Conservation (phyloP, 768 basidiomycete species). For the Lanmaoa pseudosensibilis region DNA sequence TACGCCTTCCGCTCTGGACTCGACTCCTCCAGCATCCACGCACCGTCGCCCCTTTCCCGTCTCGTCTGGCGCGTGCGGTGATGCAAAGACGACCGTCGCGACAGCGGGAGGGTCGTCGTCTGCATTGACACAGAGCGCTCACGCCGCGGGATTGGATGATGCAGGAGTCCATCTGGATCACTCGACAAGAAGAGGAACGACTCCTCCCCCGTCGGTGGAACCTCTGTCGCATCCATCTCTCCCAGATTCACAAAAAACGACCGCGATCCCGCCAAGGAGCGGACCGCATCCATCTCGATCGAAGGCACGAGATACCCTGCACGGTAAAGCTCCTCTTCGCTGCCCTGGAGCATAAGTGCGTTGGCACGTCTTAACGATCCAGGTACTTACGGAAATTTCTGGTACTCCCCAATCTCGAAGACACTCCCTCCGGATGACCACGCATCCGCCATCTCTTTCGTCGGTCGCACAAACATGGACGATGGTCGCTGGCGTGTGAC, state of each 20-base stretch:
- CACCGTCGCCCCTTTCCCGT: constrained; percentile 34
- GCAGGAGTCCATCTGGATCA: constrained; percentile 29
- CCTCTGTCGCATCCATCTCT: constrained; percentile 26
- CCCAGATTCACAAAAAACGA: constrained; percentile 46
- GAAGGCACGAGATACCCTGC: constrained; percentile 1
- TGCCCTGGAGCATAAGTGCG: background rate
- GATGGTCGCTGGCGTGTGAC: constrained; percentile 9
- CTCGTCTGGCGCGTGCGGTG: constrained; percentile 22
- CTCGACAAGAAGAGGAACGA: constrained; percentile 44
- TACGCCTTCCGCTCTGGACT: constrained; percentile 29
- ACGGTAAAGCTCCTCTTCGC: constrained; percentile 1
- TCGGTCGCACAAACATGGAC: constrained; percentile 16
- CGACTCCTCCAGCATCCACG: constrained; percentile 43
- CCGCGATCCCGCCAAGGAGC: constrained; percentile 41
- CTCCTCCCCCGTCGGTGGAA: constrained; percentile 37
- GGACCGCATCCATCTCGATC: constrained; percentile 40
- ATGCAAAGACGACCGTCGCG: constrained; percentile 31
- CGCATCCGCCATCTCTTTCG: constrained; percentile 8
- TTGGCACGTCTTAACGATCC: background rate
- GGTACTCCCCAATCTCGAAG: constrained; percentile 1
- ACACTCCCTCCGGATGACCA: constrained; percentile 4
- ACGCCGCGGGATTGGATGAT: constrained; percentile 23
- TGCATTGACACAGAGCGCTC: constrained; percentile 35
- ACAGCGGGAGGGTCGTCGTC: constrained; percentile 30
- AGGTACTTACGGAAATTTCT: constrained; percentile 17